Evolutionary conservation across 768 basidiomycete species (phyloP), one percentile per base, ranked within the genome.

Genomic region (Boletus rufocinnamomeus): DNA sequence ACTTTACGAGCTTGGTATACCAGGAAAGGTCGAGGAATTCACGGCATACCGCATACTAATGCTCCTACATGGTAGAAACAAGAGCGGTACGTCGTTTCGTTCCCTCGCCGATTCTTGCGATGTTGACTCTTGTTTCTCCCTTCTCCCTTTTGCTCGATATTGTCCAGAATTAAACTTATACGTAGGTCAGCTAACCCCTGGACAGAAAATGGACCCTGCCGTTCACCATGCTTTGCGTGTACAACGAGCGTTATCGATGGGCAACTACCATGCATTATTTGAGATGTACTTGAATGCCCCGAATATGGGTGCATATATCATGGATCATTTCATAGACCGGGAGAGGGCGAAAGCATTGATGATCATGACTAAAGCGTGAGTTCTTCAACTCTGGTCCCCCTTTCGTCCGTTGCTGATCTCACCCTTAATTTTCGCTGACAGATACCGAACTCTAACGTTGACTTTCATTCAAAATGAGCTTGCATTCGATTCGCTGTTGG

Each of bases 221-320:
- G 93, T 98, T 51, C 82, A 84, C 62, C 97, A 99, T 74, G 95
- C 97, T 52, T 82, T 98, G 58, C 80, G 80, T 52, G 95, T 98
- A 57, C 94, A 95, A 71, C 87, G 89, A 52, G 91, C 95, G 21
- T 75, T 95, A 58, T 85, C 95, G 47, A 91, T 91, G 76, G 91
- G 91, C 69, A 99, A 98, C 72, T 99, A 98, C 75, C 92, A 94
- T 74, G 82, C 86, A 43, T 82, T 99, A 65, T 98, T 98, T 77
- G 84, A 85, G 54, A 76, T 94, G 57, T 98, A 92, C 75, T 66
- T 83, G 66, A 79, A 80, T 54, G 93, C 93, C 45, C 94, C 95
- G 28, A 95, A 96, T 70, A 98, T 98, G 97, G 93, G 94, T 40
- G 95, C 85, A 54, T 98, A 98, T 74, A 94, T 99, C 69, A 97